These are phyloP conservation scores for Naganishia randhawae DNA, from an alignment of 768 basidiomycete species.

Conservation along the genomic window DNA sequence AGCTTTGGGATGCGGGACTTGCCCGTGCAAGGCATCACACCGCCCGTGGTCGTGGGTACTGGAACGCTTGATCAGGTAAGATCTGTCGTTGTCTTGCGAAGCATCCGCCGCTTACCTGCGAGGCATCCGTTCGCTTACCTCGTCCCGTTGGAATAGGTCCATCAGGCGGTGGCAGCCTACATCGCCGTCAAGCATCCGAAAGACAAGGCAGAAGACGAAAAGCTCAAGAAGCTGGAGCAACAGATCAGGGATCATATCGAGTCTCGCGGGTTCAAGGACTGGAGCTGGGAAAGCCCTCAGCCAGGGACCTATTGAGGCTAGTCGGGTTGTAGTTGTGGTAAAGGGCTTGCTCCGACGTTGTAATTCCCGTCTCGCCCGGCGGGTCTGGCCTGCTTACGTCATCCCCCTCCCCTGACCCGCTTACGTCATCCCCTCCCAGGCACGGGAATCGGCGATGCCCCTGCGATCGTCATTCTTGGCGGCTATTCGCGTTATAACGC, in stretches of 20 bases:
- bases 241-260: constrained; percentile 36
- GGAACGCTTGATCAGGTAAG: constrained; percentile 46
- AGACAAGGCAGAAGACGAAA: constrained; percentile 12
- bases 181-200: constrained; percentile 20
- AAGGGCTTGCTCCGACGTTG: no score
- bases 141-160: constrained; percentile 26
- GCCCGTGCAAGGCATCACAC: constrained; percentile 20
- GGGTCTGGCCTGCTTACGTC: no score
- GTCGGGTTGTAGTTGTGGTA: no score
- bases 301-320: constrained; percentile 21
- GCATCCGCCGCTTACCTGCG: constrained; percentile 25
- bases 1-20: constrained; percentile 43
- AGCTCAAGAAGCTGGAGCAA: constrained; percentile 19
- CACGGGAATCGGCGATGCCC: no score
- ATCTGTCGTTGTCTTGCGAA: constrained; percentile 27
- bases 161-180: constrained; percentile 20
- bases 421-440: no score
- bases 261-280: constrained; percentile 34
- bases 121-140: no score
- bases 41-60: constrained; percentile 47
- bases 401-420: no score
- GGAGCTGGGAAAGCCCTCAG: constrained; percentile 43
- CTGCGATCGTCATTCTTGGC: no score
- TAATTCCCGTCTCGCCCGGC: no score
- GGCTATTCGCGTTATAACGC: no score